phyloP scores from a whole-genome alignment of 768 basidiomycete genomes.

The Porphyrellus cyaneotinctus region DNA sequence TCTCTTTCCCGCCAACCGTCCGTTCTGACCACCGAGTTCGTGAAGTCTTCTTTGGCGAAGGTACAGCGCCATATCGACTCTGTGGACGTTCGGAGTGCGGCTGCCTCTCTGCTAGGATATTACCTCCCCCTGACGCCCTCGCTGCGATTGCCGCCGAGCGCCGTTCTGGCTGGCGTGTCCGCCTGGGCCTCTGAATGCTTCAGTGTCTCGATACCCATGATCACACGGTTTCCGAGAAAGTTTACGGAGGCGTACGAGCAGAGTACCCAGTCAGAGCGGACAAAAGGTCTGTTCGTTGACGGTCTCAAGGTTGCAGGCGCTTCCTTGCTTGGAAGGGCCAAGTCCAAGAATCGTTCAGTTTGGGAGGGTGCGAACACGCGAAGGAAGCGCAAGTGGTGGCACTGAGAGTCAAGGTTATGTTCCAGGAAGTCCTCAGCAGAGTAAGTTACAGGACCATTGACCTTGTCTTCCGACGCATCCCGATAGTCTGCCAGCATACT shows the following conservation, averaged over 20 bases:
- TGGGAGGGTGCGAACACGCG: constrained; percentile 20
- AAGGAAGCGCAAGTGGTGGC: constrained; percentile 17
- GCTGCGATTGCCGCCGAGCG: constrained; percentile 41
- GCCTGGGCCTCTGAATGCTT: constrained; percentile 47
- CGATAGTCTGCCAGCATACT: too few species aligned
- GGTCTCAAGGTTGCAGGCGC: constrained; percentile 14
- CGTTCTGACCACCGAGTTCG: constrained; percentile 24
- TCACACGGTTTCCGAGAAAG: constrained; percentile 20
- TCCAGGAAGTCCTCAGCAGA: constrained; percentile 88
- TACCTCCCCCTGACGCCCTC: constrained; percentile 52
- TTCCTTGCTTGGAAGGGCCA: constrained; percentile 18
- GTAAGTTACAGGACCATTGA: too few species aligned
- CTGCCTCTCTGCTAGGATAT: constrained; percentile 68
- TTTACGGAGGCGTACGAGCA: constrained; percentile 22
- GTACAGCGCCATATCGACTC: constrained; percentile 40
- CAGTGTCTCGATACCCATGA: constrained; percentile 14
- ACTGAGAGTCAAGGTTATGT: constrained; percentile 50
- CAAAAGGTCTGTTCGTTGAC: constrained; percentile 24
- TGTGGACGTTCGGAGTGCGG: constrained; percentile 54
- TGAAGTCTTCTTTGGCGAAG: constrained; percentile 23
- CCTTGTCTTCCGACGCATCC: too few species aligned
- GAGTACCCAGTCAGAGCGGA: constrained; percentile 2
- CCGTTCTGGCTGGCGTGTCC: constrained; percentile 53
- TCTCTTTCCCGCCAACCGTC: constrained; percentile 12
- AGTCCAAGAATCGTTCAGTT: constrained; percentile 23